phyloP scores from a whole-genome alignment of 345 rosid genomes.

The Laguncularia racemosa region DNA sequence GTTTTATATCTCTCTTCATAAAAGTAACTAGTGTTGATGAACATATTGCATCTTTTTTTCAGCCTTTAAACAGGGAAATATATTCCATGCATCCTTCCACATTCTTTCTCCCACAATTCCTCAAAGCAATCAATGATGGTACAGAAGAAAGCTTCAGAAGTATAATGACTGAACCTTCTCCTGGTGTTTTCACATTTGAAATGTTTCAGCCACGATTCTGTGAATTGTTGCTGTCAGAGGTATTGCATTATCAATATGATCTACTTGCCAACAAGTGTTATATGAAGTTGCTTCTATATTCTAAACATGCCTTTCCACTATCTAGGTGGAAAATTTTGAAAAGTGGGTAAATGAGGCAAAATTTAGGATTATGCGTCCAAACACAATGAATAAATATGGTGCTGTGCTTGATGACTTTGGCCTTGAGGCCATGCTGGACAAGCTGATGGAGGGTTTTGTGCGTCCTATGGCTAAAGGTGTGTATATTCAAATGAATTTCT shows the following conservation, averaged over 20 bases:
- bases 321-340: constrained; percentile 83
- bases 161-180: constrained; percentile 48
- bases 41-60: constrained; percentile 13
- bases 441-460: constrained; percentile 68
- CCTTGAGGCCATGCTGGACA: constrained; percentile 78
- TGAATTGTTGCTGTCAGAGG: constrained; percentile 71
- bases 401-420: constrained; percentile 98
- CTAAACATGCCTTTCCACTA: constrained; percentile 30
- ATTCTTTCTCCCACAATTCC: constrained; percentile 70
- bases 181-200: constrained; percentile 74
- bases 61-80: constrained; percentile 70
- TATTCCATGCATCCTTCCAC: constrained; percentile 43
- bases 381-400: constrained; percentile 91
- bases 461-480: constrained; percentile 75
- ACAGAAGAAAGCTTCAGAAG: constrained; percentile 58
- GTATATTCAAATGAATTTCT: not conserved
- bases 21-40: no score
- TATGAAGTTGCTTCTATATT: constrained; percentile 14
- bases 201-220: constrained; percentile 83
- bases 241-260: constrained; percentile 13
- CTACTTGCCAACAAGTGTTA: not conserved
- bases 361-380: constrained; percentile 86
- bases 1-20: no score
- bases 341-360: constrained; percentile 68
- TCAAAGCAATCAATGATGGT: constrained; percentile 48